phyloP scores from a whole-genome alignment of 228 moss, liverwort and hornwort species.

The Sphagnum magellanicum region DNA sequence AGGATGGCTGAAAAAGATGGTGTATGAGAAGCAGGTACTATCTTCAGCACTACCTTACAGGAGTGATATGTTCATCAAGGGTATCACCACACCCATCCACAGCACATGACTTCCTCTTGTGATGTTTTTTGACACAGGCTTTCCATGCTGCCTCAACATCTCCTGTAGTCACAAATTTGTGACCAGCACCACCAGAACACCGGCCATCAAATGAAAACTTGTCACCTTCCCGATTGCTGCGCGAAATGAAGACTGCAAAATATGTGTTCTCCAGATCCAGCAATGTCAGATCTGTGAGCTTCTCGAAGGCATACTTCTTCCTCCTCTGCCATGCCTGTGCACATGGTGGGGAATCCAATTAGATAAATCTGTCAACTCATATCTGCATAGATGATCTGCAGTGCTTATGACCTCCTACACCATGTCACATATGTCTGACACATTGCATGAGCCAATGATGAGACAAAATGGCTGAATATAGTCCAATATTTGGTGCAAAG shows the following conservation, averaged over 20 bases:
- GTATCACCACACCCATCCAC: slow-evolving; percentile 1
- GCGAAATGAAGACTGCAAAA: slow-evolving; percentile 6
- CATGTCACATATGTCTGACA: background rate
- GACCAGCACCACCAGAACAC: slow-evolving; percentile 11
- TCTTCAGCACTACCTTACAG: no score
- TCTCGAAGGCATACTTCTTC: slow-evolving; percentile 10
- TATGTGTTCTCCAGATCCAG: slow-evolving; percentile 10
- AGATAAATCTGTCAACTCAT: background rate
- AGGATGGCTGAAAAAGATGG: no score
- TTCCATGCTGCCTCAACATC: slow-evolving; percentile 15
- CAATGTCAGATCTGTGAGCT: slow-evolving; percentile 10
- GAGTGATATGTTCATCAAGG: no score
- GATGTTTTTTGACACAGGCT: slow-evolving; percentile 11
- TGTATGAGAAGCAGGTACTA: no score
- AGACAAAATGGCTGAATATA: background rate
- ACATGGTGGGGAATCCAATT: slow-evolving; percentile 5
- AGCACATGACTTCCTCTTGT: slow-evolving; percentile 7
- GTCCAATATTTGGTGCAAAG: no score
- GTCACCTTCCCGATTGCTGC: slow-evolving; percentile 13
- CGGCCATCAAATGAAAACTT: slow-evolving; percentile 6
- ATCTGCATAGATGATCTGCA: background rate
- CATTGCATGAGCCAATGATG: background rate
- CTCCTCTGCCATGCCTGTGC: slow-evolving; percentile 9
- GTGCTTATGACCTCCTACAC: background rate
- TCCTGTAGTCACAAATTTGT: slow-evolving; percentile 13